phyloP scores from a whole-genome alignment of 2,329 filamentous ascomycete species.

The Dactylellina cionopaga region DNA sequence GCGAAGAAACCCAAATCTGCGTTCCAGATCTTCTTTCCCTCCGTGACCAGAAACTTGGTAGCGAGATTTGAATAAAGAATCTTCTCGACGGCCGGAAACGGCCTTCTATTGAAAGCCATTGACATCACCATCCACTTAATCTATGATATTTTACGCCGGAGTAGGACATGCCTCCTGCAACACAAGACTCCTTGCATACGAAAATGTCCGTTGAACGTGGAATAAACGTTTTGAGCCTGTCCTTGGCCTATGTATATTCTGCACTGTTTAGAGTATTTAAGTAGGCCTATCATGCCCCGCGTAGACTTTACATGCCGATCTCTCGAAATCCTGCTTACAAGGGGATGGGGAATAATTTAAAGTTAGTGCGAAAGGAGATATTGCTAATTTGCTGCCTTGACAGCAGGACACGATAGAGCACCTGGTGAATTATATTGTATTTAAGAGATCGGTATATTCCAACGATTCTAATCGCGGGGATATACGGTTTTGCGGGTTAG shows the following conservation, averaged over 20 bases:
- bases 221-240: not conserved
- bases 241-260: not conserved
- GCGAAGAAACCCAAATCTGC: slow-evolving; percentile 1
- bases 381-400: no score
- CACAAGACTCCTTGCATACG: not conserved
- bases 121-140: slow-evolving; percentile 1
- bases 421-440: no score
- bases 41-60: not conserved
- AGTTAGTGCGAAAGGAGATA: no score
- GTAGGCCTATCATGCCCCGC: not conserved
- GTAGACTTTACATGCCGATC: no score
- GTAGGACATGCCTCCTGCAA: not conserved
- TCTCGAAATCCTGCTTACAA: no score
- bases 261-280: not conserved
- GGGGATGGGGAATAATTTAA: no score
- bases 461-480: no score
- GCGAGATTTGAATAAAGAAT: slow-evolving; percentile 1
- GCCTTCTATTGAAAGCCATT: not conserved
- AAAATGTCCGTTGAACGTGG: slow-evolving; percentile 6
- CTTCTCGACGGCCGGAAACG: slow-evolving; percentile 2
- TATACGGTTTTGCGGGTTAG: no score
- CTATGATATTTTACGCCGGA: not conserved
- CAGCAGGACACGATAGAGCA: no score
- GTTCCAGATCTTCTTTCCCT: not conserved
- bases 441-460: no score